These are phyloP conservation scores for Trichoderma gamsii DNA, from an alignment of 495 filamentous ascomycete genomes.

Conservation along the genomic window DNA sequence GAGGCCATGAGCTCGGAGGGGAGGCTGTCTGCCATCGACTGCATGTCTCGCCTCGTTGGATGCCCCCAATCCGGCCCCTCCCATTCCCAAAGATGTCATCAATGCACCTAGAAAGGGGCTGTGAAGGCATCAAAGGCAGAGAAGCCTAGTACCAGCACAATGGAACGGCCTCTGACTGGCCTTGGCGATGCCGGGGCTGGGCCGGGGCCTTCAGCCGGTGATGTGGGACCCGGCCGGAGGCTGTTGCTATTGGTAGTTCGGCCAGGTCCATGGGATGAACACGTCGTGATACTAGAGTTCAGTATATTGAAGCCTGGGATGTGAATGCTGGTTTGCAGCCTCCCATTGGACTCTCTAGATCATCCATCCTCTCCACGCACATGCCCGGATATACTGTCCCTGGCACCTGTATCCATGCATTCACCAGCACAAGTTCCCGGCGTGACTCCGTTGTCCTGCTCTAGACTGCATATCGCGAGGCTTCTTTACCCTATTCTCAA, in stretches of 20 bases:
- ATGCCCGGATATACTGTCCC: too few species aligned
- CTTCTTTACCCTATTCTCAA: neutral
- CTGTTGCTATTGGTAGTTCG: neutral
- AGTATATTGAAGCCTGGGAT: neutral
- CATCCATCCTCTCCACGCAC: neutral
- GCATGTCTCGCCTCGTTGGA: neutral
- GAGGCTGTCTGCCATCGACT: neutral
- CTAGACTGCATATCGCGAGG: neutral
- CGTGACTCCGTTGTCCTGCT: neutral
- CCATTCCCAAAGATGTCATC: neutral
- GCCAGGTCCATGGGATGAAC: neutral
- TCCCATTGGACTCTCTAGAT: neutral
- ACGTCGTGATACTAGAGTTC: neutral
- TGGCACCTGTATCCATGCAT: neutral
- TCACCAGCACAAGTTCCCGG: neutral
- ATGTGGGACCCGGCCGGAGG: slow-evolving; percentile 5
- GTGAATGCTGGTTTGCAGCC: neutral
- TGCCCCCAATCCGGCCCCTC: neutral
- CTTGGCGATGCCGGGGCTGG: neutral
- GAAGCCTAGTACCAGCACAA: slow-evolving; percentile 6
- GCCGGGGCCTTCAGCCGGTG: slow-evolving; percentile 1
- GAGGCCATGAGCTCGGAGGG: neutral
- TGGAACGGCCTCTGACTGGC: slow-evolving; percentile 4
- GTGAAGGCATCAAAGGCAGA: neutral
- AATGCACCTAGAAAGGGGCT: slow-evolving; percentile 7